These are phyloP conservation scores for Piedraia hortae DNA, from an alignment of 2,329 filamentous ascomycete genomes.

Conservation along the genomic window DNA sequence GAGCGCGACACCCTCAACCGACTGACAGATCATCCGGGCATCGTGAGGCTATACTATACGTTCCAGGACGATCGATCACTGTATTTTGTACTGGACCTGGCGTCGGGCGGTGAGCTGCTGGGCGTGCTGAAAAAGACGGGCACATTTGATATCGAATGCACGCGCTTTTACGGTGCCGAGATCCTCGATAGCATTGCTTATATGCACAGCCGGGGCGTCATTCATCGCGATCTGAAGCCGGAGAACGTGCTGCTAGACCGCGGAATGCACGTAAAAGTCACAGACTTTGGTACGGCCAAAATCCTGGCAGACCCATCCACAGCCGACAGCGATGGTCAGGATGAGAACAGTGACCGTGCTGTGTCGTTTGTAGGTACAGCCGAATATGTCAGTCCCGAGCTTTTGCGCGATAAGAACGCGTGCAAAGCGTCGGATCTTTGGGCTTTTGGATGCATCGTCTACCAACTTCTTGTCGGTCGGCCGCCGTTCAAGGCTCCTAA, in stretches of 20 bases:
- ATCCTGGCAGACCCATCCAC: conserved; percentile 34
- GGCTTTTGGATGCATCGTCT: conserved; percentile 96
- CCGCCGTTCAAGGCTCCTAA: conserved; percentile 91
- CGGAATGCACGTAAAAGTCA: conserved; percentile 95
- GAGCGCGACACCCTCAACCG: conserved; percentile 95
- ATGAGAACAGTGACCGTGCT: conserved; percentile 29
- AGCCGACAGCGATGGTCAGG: conserved; percentile 3
- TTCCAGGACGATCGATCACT: conserved; percentile 91
- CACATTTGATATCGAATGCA: conserved; percentile 86
- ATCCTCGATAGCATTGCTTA: conserved; percentile 92
- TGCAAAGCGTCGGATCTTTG: conserved; percentile 95
- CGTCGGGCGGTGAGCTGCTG: conserved; percentile 70
- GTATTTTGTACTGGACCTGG: conserved; percentile 89
- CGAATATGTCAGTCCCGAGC: conserved; percentile 90
- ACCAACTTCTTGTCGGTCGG: conserved; percentile 80
- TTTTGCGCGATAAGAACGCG: conserved; percentile 88
- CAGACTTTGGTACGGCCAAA: conserved; percentile 96
- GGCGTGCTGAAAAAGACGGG: conserved; percentile 82
- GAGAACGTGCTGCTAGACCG: conserved; percentile 90
- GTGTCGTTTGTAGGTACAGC: conserved; percentile 93
- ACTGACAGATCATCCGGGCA: conserved; percentile 82
- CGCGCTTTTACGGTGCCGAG: conserved; percentile 78
- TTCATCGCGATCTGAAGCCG: conserved; percentile 87
- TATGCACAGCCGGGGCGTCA: conserved; percentile 89
- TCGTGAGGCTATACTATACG: conserved; percentile 91